Evolutionary conservation across 2,329 filamentous ascomycete genomes (phyloP).

Genomic region (Rutstroemia sp.): DNA sequence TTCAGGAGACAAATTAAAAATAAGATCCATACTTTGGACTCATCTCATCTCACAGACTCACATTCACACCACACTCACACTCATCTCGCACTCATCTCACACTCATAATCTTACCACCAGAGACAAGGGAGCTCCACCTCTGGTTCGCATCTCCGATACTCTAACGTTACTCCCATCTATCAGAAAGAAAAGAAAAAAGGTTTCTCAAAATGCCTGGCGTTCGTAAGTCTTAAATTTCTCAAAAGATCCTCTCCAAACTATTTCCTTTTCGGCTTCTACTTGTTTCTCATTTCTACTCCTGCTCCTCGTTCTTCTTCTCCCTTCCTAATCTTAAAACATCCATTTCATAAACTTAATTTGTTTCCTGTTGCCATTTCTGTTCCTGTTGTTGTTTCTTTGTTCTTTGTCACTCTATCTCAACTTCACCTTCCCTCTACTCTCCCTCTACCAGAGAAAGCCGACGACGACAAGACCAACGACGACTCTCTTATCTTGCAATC

Average conservation of each 20-base stretch:
- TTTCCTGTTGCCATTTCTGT: background rate
- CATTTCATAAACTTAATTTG: background rate
- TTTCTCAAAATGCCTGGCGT: conserved; percentile 24
- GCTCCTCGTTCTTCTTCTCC: background rate
- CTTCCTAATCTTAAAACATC: background rate
- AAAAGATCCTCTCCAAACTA: background rate
- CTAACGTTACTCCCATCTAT: too few species aligned
- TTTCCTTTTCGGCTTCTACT: conserved; percentile 1
- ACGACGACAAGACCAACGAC: background rate
- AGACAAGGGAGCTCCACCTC: too few species aligned
- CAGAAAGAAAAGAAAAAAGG: too few species aligned
- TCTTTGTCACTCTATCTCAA: background rate
- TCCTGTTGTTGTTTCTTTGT: background rate
- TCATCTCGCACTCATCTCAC: too few species aligned
- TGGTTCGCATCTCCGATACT: too few species aligned
- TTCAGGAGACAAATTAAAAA: background rate
- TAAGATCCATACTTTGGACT: background rate
- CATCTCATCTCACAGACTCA: background rate
- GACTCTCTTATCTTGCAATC: background rate
- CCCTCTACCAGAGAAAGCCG: background rate
- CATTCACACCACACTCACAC: too few species aligned
- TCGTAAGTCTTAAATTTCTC: conserved; percentile 19
- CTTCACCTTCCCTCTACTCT: background rate
- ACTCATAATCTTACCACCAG: too few species aligned
- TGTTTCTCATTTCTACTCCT: background rate